Evolutionary conservation across 1,284 basidiomycete species (phyloP), one percentile per base, ranked within the genome.

Genomic region (Cutaneotrichosporon spelunceum): DNA sequence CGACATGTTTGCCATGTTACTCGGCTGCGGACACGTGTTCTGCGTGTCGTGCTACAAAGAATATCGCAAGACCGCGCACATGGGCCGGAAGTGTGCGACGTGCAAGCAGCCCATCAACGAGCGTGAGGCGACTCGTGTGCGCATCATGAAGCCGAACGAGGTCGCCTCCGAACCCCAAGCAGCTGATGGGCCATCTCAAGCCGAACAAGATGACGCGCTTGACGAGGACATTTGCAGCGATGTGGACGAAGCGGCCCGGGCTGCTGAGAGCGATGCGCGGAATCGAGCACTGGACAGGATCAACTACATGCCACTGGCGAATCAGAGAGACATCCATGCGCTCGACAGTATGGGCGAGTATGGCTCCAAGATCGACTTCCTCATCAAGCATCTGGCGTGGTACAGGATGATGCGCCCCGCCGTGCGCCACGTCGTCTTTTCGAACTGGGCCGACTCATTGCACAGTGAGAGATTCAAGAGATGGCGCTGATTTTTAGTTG

Each of bases 81-180:
- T 53, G 61, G 71, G 39, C 2, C 65, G 66, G n/a, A 68, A 62
- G 49, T 78, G 76, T 52, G 72, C 76, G 1, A 66, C 65, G 10
- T 78, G 76, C 58, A 68, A 75, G 42, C 62, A 56, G 4, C 48
- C 26, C 10, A 62, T 65, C 42, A 24, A 52, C 10, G 55, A 48
- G 42, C 24, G 39, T 9, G 27, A 23, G 26, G 16, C 36, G 16
- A 55, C 47, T 19, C 55, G 59, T 19, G 53, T 60, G 9, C 59
- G 59, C 88, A 90, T 93, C 9, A 89, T 57, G 26, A 33, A 21
- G n/a, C 7, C 56, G 16, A 23, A 23, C 23, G 39, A 49, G 26
- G 50, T 45, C 23, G 53, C 27, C 13, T n/a, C n/a, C 26, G 54
- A 54, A 26, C n/a, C 5, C 3, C 11, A 9, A 21, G 30, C 52